A percentile compares a stretch with the other conserved stretches of the same genome.
phyloP scores from a whole-genome alignment of 257 asterid genomes.

The Petunia secreta region DNA sequence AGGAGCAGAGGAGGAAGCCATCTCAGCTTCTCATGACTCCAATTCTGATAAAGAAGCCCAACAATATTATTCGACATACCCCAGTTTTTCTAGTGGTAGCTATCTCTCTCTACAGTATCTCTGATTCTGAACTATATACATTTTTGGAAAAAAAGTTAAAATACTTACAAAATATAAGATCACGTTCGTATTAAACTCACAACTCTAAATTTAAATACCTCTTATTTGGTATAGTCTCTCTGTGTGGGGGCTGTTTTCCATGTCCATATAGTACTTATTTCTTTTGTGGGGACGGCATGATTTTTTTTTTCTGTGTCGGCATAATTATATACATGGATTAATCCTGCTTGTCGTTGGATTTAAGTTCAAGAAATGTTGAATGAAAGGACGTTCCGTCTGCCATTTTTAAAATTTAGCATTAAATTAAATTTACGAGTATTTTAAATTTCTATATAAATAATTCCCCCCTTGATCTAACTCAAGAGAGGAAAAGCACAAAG shows the following conservation, averaged over 20 bases:
- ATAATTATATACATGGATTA: no score
- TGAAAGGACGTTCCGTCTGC: background rate
- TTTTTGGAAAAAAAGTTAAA: no score
- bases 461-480: background rate
- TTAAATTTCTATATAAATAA: background rate
- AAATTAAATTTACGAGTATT: background rate
- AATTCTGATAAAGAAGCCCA: conserved; percentile 48
- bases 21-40: conserved; percentile 42
- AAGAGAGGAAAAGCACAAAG: background rate
- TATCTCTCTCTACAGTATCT: conserved; percentile 20
- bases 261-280: no score
- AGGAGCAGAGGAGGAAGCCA: conserved; percentile 50
- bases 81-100: conserved; percentile 53
- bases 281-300: background rate
- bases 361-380: background rate
- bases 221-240: no score
- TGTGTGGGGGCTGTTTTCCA: no score
- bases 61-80: conserved; percentile 35
- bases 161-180: no score
- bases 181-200: no score
- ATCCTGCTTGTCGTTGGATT: background rate
- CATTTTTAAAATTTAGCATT: background rate
- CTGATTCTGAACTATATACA: background rate
- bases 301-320: no score
- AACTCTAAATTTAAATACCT: no score